phyloP scores from a whole-genome alignment of 352 stramenopile species.

The Pythium guiyangense region DNA sequence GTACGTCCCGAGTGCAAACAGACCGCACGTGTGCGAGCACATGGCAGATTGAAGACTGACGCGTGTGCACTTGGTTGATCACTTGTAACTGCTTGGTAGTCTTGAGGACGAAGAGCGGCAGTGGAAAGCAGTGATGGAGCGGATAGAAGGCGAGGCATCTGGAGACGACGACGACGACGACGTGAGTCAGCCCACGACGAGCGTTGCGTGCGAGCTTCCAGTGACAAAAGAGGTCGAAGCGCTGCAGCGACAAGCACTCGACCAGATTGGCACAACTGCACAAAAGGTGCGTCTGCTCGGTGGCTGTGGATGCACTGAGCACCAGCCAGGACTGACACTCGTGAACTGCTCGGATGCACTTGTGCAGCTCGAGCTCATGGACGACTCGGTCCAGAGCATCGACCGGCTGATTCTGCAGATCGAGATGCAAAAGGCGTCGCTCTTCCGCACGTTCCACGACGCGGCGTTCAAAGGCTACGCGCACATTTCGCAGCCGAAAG shows the following conservation, averaged over 20 bases:
- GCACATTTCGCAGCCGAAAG: slow-evolving; percentile 57
- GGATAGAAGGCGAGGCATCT: slow-evolving; percentile 24
- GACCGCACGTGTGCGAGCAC: neutral
- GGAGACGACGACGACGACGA: slow-evolving; percentile 11
- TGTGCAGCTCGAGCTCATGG: slow-evolving; percentile 42
- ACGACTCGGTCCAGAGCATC: slow-evolving; percentile 60
- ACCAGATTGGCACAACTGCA: slow-evolving; percentile 36
- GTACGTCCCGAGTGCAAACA: slow-evolving; percentile 10
- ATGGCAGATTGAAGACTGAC: neutral
- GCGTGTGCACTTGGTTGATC: neutral
- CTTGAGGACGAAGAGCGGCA: slow-evolving; percentile 48
- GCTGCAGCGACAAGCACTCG: slow-evolving; percentile 41
- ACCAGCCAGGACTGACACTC: neutral
- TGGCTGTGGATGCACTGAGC: neutral
- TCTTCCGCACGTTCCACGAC: slow-evolving; percentile 73
- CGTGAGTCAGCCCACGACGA: slow-evolving; percentile 6
- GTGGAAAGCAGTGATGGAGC: slow-evolving; percentile 40
- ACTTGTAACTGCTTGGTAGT: slow-evolving; percentile 8
- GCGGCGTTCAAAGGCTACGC: slow-evolving; percentile 76
- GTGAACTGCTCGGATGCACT: slow-evolving; percentile 1
- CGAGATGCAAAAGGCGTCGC: slow-evolving; percentile 58
- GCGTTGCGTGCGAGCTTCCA: slow-evolving; percentile 30
- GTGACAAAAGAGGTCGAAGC: slow-evolving; percentile 39
- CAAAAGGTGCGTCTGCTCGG: slow-evolving; percentile 24
- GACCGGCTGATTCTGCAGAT: slow-evolving; percentile 61